phyloP scores from a whole-genome alignment of 768 basidiomycete genomes.

The Neoboletus brunneissimus region DNA sequence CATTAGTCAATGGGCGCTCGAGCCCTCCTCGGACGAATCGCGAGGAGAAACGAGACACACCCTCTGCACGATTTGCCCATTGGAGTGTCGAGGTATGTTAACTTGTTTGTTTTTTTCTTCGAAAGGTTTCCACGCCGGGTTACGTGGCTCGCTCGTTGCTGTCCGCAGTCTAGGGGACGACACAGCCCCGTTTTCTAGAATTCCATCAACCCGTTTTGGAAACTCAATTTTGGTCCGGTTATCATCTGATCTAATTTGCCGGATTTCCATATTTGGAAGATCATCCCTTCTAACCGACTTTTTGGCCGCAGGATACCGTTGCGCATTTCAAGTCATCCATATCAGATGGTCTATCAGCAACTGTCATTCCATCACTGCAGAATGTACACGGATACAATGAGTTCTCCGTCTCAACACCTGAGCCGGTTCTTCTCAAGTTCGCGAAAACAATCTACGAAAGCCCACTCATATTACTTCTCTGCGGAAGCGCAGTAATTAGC shows the following conservation, averaged over 20 bases:
- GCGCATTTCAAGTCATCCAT: conserved; percentile 65
- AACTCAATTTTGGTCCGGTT: neutral
- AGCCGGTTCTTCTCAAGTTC: conserved; percentile 83
- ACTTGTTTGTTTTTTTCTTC: neutral
- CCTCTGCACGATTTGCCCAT: conserved; percentile 68
- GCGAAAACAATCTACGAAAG: conserved; percentile 94
- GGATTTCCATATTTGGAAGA: neutral
- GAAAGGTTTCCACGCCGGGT: neutral
- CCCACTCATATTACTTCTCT: conserved; percentile 85
- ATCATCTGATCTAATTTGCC: neutral
- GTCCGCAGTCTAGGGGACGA: conserved; percentile 2
- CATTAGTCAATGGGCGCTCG: conserved; percentile 26
- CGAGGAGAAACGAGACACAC: conserved; percentile 45
- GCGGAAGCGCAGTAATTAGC: conserved; percentile 87
- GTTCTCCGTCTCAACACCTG: conserved; percentile 81
- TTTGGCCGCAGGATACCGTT: conserved; percentile 61
- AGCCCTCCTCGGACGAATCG: conserved; percentile 14
- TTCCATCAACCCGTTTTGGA: neutral
- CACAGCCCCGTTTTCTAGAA: conserved; percentile 12
- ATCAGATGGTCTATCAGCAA: conserved; percentile 57
- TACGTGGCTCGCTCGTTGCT: neutral
- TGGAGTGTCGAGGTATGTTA: conserved; percentile 59
- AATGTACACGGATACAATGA: conserved; percentile 87
- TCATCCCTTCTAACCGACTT: neutral
- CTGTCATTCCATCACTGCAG: conserved; percentile 62